Evolutionary conservation across 179 eudicot species (phyloP).

Genomic region (Vitellaria paradoxa): DNA sequence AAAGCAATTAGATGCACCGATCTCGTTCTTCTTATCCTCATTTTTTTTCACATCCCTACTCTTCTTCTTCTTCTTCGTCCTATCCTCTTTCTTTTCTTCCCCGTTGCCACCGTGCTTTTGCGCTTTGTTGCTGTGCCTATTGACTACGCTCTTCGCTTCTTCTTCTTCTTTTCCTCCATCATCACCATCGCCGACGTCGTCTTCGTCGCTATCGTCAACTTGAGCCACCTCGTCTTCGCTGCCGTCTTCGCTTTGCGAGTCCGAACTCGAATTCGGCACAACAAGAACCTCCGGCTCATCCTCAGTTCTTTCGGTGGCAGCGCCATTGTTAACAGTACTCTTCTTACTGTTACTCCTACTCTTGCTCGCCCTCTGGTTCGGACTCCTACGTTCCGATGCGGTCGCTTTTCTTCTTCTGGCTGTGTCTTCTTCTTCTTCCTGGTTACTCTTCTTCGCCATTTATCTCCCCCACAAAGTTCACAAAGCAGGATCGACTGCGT

Average conservation of each 20-base stretch:
- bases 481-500: too few species aligned
- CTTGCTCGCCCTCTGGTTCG: background rate
- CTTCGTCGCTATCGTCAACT: background rate
- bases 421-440: background rate
- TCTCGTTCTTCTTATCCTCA: slow-evolving; percentile 17
- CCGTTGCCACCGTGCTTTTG: background rate
- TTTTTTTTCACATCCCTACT: slow-evolving; percentile 2
- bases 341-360: background rate
- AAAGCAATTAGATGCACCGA: slow-evolving; percentile 26
- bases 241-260: background rate
- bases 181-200: background rate
- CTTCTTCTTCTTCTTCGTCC: slow-evolving; percentile 2
- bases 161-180: background rate
- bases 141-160: background rate
- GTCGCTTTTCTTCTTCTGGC: background rate
- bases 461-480: background rate
- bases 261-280: background rate
- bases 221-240: background rate
- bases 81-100: slow-evolving; percentile 6
- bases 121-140: background rate
- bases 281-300: background rate
- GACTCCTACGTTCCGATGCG: background rate
- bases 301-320: background rate
- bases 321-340: background rate
- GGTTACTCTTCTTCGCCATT: background rate